A percentile compares a stretch with the other conserved stretches of the same genome.
These are phyloP conservation scores for Eucalyptus cloeziana DNA, from an alignment of 345 rosid genomes.

Conservation along the genomic window DNA sequence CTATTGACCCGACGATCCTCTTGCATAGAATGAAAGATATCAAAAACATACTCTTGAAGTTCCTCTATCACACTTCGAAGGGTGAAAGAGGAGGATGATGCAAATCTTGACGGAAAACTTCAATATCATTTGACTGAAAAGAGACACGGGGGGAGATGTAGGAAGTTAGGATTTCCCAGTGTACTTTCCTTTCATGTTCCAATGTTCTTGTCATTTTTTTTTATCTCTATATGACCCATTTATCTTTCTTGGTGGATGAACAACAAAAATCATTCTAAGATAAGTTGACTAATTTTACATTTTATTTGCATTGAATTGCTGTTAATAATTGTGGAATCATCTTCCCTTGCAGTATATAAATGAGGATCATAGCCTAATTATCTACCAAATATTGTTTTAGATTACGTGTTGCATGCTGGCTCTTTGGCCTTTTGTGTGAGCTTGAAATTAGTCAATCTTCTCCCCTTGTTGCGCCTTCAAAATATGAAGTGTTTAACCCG, in stretches of 20 bases:
- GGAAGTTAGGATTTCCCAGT: conserved; percentile 27
- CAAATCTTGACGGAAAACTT: conserved; percentile 59
- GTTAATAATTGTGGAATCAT: neutral
- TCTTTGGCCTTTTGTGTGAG: neutral
- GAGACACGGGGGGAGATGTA: conserved; percentile 38
- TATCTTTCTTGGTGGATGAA: neutral
- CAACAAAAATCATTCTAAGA: neutral
- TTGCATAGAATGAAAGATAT: too few species aligned
- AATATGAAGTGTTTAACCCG: neutral
- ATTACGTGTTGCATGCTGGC: neutral
- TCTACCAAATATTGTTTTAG: neutral
- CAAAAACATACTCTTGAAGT: too few species aligned
- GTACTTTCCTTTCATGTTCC: neutral
- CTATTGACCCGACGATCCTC: too few species aligned
- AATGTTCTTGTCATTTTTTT: neutral
- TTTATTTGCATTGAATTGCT: neutral
- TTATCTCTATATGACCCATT: neutral
- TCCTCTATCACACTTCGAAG: conserved; percentile 8
- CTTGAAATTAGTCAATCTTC: neutral
- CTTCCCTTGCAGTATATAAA: neutral
- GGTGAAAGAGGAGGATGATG: conserved; percentile 98
- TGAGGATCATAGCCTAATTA: neutral
- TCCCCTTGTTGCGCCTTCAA: neutral
- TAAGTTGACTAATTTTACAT: neutral
- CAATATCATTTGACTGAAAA: conserved; percentile 65